Percentiles rank a stretch among this genome's conserved stretches.
These are phyloP conservation scores for Fragilaria crotonensis DNA, from an alignment of 108 stramenopile genomes.

Conservation along the genomic window DNA sequence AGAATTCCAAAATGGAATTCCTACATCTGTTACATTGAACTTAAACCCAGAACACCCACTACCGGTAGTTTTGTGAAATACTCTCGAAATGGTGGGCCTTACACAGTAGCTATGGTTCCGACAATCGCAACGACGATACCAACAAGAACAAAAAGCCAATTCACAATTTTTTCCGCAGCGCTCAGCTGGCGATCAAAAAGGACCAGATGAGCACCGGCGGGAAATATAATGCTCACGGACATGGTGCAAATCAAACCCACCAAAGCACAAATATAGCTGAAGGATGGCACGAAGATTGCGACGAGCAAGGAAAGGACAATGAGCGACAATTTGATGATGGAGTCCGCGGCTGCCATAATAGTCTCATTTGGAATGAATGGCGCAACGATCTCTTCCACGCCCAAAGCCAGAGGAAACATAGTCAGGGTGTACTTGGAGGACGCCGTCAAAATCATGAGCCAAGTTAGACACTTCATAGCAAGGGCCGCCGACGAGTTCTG, in stretches of 20 bases:
- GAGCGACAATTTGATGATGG: constrained; percentile 48
- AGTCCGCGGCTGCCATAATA: constrained; percentile 39
- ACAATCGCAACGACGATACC: constrained; percentile 36
- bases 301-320: constrained; percentile 46
- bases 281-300: constrained; percentile 70
- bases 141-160: constrained; percentile 36
- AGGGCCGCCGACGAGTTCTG: constrained; percentile 30
- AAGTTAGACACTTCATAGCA: constrained; percentile 58
- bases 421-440: constrained; percentile 72
- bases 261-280: constrained; percentile 60
- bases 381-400: constrained; percentile 75
- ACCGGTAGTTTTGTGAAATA: no score
- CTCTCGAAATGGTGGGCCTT: no score
- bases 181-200: constrained; percentile 51
- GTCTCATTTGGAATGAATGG: constrained; percentile 50
- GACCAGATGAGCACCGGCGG: constrained; percentile 61
- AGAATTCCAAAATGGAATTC: no score
- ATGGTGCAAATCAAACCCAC: constrained; percentile 82
- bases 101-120: constrained; percentile 43
- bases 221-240: constrained; percentile 68
- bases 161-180: constrained; percentile 27
- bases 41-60: no score
- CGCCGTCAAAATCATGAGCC: constrained; percentile 79
- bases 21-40: no score
- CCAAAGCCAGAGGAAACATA: constrained; percentile 78